These are phyloP conservation scores for Posidonia oceanica DNA, from an alignment of 116 monocot genomes.

Conservation along the genomic window DNA sequence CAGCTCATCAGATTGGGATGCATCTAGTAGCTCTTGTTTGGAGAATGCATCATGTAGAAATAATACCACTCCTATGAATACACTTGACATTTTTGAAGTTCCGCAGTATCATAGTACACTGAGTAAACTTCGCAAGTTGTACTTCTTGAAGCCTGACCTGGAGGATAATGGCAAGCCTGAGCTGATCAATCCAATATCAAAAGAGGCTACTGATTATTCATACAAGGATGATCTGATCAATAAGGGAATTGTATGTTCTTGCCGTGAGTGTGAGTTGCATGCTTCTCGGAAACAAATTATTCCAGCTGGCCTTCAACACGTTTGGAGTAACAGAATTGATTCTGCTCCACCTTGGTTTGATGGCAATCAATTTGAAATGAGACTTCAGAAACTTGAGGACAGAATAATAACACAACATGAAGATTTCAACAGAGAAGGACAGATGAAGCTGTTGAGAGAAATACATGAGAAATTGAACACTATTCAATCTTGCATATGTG, in stretches of 20 bases:
- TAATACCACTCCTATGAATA: neutral
- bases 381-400: conserved; percentile 34
- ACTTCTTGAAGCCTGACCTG: no score
- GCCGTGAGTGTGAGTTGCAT: neutral
- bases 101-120: neutral
- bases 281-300: conserved; percentile 2
- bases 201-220: neutral
- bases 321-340: conserved; percentile 1
- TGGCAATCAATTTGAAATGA: conserved; percentile 25
- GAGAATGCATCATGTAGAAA: neutral
- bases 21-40: neutral
- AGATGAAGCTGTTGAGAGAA: conserved; percentile 37
- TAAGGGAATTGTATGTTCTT: neutral
- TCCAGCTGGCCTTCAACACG: neutral
- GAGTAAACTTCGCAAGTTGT: no score
- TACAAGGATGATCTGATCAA: neutral
- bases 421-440: conserved; percentile 21
- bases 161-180: no score
- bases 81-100: conserved; percentile 10
- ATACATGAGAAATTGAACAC: conserved; percentile 40
- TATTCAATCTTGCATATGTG: conserved; percentile 24
- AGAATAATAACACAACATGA: conserved; percentile 14
- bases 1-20: neutral
- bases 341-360: conserved; percentile 9
- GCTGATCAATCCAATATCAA: neutral